Evolutionary conservation across 257 asterid species (phyloP).

Genomic region (Hygrophila difformis): DNA sequence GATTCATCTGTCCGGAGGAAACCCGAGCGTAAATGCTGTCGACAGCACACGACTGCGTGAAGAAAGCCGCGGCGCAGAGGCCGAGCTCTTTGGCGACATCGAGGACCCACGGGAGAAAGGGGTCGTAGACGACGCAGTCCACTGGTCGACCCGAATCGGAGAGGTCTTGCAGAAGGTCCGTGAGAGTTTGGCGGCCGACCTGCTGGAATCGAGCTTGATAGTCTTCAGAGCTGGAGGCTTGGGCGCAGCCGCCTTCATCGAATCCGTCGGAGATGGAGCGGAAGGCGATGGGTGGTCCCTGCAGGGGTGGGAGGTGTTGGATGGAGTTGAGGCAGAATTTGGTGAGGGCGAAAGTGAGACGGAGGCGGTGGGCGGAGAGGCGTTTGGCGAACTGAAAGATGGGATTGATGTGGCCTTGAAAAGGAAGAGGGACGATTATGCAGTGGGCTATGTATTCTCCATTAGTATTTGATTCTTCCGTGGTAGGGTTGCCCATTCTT

Average conservation of each 20-base stretch:
- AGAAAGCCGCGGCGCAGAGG: constrained; percentile 10
- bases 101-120: constrained; percentile 14
- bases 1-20: constrained; percentile 2
- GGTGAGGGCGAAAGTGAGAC: constrained; percentile 17
- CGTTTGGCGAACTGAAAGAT: constrained; percentile 34
- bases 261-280: constrained; percentile 31
- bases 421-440: constrained; percentile 20
- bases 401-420: constrained; percentile 35
- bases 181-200: constrained; percentile 17
- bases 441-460: constrained; percentile 11
- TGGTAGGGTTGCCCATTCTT: too few species aligned
- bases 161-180: constrained; percentile 15
- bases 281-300: background rate
- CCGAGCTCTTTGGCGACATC: constrained; percentile 12
- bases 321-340: constrained; percentile 16
- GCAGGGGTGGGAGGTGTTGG: background rate
- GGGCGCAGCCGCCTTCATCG: constrained; percentile 16
- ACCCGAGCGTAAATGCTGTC: constrained; percentile 13
- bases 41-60: constrained; percentile 21
- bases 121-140: constrained; percentile 18
- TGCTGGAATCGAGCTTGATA: constrained; percentile 10
- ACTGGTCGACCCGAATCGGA: constrained; percentile 13
- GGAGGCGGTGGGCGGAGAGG: constrained; percentile 13
- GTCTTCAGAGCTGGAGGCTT: constrained; percentile 1
- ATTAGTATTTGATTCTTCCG: too few species aligned